A percentile compares a stretch with the other conserved stretches of the same genome.
Evolutionary conservation across 2,329 filamentous ascomycete species (phyloP).

Genomic region (Colletotrichum costaricense): DNA sequence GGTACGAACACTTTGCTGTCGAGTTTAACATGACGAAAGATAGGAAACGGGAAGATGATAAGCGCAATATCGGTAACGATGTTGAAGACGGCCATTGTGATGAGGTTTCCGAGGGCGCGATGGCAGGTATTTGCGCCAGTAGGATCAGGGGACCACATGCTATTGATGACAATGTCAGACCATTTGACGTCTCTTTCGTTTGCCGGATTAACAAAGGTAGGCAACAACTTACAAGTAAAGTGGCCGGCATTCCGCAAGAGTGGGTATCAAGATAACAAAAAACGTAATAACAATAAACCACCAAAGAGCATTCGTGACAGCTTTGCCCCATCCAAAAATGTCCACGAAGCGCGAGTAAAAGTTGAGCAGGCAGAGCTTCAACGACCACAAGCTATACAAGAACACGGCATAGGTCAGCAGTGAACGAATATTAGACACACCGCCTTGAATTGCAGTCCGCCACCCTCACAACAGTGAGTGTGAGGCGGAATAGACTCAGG

Average conservation of each 20-base stretch:
- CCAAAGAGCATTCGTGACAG: conserved; percentile 39
- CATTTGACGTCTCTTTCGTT: too few species aligned
- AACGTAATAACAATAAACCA: conserved; percentile 43
- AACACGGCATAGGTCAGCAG: not conserved
- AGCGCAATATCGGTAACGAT: conserved; percentile 44
- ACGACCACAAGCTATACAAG: conserved; percentile 41
- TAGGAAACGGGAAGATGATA: conserved; percentile 45
- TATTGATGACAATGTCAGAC: not conserved
- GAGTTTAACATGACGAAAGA: conserved; percentile 40
- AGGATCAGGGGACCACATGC: conserved; percentile 27
- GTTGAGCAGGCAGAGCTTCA: conserved; percentile 44
- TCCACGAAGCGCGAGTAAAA: conserved; percentile 46
- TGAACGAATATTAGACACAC: not conserved
- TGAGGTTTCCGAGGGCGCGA: conserved; percentile 41
- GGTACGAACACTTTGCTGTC: conserved; percentile 36
- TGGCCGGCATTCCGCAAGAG: conserved; percentile 43
- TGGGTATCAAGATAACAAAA: conserved; percentile 42
- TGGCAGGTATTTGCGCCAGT: conserved; percentile 35
- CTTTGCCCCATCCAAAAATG: conserved; percentile 38
- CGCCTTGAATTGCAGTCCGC: not conserved
- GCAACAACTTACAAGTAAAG: conserved; percentile 37
- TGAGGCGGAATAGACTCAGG: not conserved
- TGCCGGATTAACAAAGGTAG: not conserved
- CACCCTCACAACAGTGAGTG: not conserved
- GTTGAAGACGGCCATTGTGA: conserved; percentile 45